Percentiles rank a stretch among this genome's conserved stretches.
Conservation (phyloP, 2,329 filamentous ascomycete genomes). For the Beauveria sp. region DNA sequence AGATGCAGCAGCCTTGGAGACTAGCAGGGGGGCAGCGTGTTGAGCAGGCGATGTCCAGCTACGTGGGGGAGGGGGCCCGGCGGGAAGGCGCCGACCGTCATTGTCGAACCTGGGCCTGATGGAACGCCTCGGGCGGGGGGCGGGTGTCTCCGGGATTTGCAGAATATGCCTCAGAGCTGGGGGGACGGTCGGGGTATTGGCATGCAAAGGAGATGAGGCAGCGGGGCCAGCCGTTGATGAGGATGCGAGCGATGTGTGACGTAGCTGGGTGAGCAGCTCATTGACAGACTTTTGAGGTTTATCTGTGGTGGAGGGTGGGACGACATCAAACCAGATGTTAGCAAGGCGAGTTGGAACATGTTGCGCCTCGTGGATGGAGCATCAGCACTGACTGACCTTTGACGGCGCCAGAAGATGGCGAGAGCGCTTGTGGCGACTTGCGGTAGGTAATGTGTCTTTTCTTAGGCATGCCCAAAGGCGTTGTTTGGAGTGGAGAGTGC, state of each 20-base stretch:
- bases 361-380: neutral
- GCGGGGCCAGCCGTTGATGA: constrained; percentile 20
- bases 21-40: neutral
- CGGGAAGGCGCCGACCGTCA: constrained; percentile 43
- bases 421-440: constrained; percentile 44
- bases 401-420: constrained; percentile 31
- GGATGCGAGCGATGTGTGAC: constrained; percentile 33
- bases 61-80: constrained; percentile 51
- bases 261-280: constrained; percentile 50
- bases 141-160: constrained; percentile 49
- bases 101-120: constrained; percentile 35
- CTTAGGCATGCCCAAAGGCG: constrained; percentile 48
- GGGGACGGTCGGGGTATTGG: constrained; percentile 45
- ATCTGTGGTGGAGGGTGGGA: constrained; percentile 19
- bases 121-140: constrained; percentile 40
- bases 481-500: neutral
- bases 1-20: neutral
- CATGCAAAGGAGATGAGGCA: constrained; percentile 17
- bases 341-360: neutral
- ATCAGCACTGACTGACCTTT: neutral
- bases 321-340: constrained; percentile 14
- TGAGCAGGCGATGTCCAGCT: constrained; percentile 41
- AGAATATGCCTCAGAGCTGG: constrained; percentile 52
- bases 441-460: constrained; percentile 53
- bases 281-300: constrained; percentile 42